These are phyloP conservation scores for Nakazawaea laoshanensis DNA, from an alignment of 805 yeast species.

Conservation along the genomic window DNA sequence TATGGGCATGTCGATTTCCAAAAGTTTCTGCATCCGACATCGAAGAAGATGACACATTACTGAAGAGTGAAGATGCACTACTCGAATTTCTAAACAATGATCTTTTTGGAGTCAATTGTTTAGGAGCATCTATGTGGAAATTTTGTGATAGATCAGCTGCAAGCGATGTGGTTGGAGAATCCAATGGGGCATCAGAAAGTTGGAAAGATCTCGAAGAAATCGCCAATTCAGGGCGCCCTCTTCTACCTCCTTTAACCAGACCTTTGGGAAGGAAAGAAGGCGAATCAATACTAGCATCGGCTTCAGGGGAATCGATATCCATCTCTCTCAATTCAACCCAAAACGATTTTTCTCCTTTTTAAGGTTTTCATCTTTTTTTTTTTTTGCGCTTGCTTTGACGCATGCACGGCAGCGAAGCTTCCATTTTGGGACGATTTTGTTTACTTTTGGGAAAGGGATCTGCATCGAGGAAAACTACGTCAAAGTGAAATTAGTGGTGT, in stretches of 20 bases:
- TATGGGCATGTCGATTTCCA: constrained; percentile 9
- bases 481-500: too few species aligned
- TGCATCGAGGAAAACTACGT: too few species aligned
- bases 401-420: too few species aligned
- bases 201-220: constrained; percentile 24
- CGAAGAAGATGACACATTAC: not conserved
- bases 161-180: constrained; percentile 29
- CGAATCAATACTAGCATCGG: constrained; percentile 11
- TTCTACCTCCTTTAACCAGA: constrained; percentile 9
- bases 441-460: too few species aligned
- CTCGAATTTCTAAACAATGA: constrained; percentile 10
- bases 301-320: constrained; percentile 7
- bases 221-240: constrained; percentile 12
- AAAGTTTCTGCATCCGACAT: constrained; percentile 1
- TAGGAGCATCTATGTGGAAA: constrained; percentile 22
- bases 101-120: constrained; percentile 15
- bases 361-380: too few species aligned
- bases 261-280: constrained; percentile 17
- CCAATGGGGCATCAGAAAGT: constrained; percentile 17
- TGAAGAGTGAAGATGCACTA: constrained; percentile 1
- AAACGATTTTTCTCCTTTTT: too few species aligned
- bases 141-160: constrained; percentile 29
- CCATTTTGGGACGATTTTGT: too few species aligned
- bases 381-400: too few species aligned
- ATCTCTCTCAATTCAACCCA: too few species aligned